Conservation (phyloP, 176 grass and related monocot species). For the Poa annua region DNA sequence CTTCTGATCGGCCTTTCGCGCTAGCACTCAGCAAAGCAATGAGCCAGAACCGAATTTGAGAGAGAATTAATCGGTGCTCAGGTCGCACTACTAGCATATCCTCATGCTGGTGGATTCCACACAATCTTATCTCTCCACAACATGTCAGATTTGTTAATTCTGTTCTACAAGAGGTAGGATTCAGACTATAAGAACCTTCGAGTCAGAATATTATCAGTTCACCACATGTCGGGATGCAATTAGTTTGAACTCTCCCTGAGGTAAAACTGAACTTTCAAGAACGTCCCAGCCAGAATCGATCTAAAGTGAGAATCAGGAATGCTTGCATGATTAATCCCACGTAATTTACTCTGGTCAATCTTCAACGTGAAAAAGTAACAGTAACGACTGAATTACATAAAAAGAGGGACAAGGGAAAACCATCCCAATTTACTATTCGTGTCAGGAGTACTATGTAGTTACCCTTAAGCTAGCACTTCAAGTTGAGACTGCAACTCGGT, state of each 20-base stretch:
- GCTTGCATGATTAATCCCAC: background rate
- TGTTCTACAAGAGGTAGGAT: no score
- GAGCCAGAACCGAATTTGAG: background rate
- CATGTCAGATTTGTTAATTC: background rate
- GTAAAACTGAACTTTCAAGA: background rate
- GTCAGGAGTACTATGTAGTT: background rate
- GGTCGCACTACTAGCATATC: conserved; percentile 4
- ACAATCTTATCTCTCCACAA: background rate
- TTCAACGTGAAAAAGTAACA: background rate
- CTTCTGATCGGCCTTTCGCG: background rate
- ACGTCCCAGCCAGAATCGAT: background rate
- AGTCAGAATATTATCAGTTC: background rate
- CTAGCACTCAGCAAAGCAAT: conserved; percentile 6
- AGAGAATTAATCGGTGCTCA: background rate
- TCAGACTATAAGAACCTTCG: no score
- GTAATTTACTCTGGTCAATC: background rate
- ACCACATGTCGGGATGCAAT: background rate
- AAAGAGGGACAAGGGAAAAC: background rate
- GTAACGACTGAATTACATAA: background rate
- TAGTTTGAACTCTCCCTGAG: background rate
- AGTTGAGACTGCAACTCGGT: background rate
- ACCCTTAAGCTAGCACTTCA: background rate
- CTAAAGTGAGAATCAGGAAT: background rate
- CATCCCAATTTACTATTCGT: background rate
- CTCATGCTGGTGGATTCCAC: background rate